Conservation (phyloP, 2,329 filamentous ascomycete species). For the Calonectria honghensis region DNA sequence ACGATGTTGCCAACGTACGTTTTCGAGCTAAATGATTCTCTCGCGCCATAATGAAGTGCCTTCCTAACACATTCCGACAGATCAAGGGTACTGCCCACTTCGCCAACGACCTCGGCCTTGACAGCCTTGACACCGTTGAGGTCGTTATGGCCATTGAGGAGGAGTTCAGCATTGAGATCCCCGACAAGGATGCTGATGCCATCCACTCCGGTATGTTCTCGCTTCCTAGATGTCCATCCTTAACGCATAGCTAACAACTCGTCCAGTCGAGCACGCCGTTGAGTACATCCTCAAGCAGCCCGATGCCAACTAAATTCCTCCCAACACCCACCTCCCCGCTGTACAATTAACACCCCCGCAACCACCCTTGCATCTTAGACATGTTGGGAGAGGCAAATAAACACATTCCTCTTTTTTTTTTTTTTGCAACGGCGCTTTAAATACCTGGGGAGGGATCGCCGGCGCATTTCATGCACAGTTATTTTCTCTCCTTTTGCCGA, state of each 20-base stretch:
- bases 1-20: constrained; percentile 78
- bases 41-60: constrained; percentile 2
- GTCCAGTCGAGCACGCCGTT: constrained; percentile 91
- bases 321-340: constrained; percentile 46
- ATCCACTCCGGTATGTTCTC: constrained; percentile 90
- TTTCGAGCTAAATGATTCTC: constrained; percentile 4
- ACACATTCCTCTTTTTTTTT: neutral
- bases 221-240: too few relatives aligned
- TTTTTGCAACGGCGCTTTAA: constrained; percentile 34
- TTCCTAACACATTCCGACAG: constrained; percentile 66
- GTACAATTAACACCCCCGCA: constrained; percentile 54
- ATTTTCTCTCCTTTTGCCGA: neutral
- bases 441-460: constrained; percentile 36
- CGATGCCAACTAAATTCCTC: constrained; percentile 80
- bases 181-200: constrained; percentile 95
- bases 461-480: constrained; percentile 16
- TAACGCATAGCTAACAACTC: constrained; percentile 27
- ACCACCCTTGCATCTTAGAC: constrained; percentile 44
- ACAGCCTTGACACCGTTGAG: constrained; percentile 98
- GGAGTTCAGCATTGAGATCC: constrained; percentile 94
- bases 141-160: constrained; percentile 99
- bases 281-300: constrained; percentile 95
- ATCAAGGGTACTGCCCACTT: constrained; percentile 92
- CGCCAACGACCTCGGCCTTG: constrained; percentile 95
- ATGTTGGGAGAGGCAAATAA: constrained; percentile 44